Base-by-base conservation (phyloP, 2,329 filamentous ascomycete species). In the Rutstroemia sp. region DNA sequence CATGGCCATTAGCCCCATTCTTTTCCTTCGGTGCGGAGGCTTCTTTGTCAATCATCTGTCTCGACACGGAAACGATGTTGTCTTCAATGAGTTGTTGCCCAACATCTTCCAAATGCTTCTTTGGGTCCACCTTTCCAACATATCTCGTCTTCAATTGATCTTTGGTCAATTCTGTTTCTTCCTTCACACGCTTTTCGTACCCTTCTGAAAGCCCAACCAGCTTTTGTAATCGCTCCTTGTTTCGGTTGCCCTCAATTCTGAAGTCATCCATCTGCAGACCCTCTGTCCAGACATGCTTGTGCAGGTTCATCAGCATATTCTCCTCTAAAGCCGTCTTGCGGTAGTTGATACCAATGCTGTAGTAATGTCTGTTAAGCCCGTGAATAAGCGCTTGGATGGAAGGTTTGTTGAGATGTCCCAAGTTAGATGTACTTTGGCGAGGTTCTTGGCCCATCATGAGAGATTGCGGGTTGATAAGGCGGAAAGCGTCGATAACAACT, bases 11-110 rank as follows among this genome's bases (percentile, higher is more conserved):
- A 39, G 76, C 68, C 14, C 72, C 72, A 12, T 67, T 70, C 58
- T 87, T 79, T 73, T 86, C 86, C 71, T 82, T 86, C 19, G 92
- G 90, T 73, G 95, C 89, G 5, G 91, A 94, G 3, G 94, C 94
- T 73, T 99, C 94, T 77, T 97, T 97, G 77, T 97, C 94, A 68
- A 99, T 97, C 92, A 99, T 96, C 74, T 97, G 94, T 71, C 92
- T 82, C 63, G 91, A 95, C n/a, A 99, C 92, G 3, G 91, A 90
- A 12, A 99, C 94, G 63, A 99, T 99, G 75, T 99, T 99, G 81
- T 99, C 94, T 76, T 99, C 95, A 68, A 99, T 97, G 63, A 97
- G 81, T 71, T 95, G 86, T 74, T 96, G 92, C 55, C 94, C 94
- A 48, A 99, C 90, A 66, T 96, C 91, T 74, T 96, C 92, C 70